Evolutionary conservation across 768 basidiomycete genomes (phyloP), one percentile per base, ranked within the genome.

Genomic region (Lactifluus piperatus): DNA sequence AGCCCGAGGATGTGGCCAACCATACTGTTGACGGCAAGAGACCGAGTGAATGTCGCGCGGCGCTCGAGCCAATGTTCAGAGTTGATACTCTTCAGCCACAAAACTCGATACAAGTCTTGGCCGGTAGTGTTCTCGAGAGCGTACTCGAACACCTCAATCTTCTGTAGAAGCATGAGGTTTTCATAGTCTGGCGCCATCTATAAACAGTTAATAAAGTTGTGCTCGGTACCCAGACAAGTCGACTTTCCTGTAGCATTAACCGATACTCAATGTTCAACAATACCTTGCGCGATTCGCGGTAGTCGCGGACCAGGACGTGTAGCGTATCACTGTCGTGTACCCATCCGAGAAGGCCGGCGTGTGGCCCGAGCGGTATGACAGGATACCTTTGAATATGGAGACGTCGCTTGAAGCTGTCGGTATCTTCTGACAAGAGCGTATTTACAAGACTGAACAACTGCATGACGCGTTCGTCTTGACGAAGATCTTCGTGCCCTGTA

Each of bases 101-200:
- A 75, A 10, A 99, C 93, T 13, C 93, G 79, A 71, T 99, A 99
- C 13, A 99, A 77, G 69, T 99, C 97, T 72, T 98, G 97, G 1
- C 97, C 97, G 0, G 94, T 97, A 2, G 97, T 98, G 68, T 98
- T 97, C 72, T 98, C 94, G 45, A 98, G 78, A 6, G 97, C 94
- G 66, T 98, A 97, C 71, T 98, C 94, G 73, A 99, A 99, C 3
- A 99, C 97, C 70, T 99, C 97, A 41, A 99, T 91, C 76, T 99
- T 99, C 71, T 99, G 95, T 51, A 99, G 80, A 5, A 97, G 76
- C 30, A 88, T 92, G 30, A 98, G 76, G 67, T 86, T 91, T 71
- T 98, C 95, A 71, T 98, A 99, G 69, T 98, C 95, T 10, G 97
- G 95, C 9, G 97, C 97, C 95, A 97, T 98, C 94, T 97, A 64